phyloP scores from a whole-genome alignment of 2,329 filamentous ascomycete species.

The Botrytis paeoniae region DNA sequence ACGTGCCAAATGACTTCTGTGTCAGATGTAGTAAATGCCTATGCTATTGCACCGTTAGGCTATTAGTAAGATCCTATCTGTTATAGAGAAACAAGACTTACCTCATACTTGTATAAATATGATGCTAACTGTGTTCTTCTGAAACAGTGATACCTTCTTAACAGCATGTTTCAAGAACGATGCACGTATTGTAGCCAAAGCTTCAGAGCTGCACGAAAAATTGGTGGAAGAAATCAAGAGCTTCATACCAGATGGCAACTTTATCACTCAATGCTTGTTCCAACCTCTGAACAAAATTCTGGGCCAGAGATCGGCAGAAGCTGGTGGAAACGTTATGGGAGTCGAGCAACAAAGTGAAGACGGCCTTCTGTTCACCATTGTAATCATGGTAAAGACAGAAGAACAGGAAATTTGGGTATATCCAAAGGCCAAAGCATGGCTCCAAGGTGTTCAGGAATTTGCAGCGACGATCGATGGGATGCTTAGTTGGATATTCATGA shows the following conservation, averaged over 20 bases:
- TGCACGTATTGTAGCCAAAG: background rate
- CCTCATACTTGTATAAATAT: too few relatives aligned
- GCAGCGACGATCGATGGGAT: background rate
- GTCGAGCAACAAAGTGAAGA: background rate
- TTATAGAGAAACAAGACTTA: background rate
- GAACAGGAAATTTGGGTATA: background rate
- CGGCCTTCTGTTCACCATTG: background rate
- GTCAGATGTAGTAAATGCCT: background rate
- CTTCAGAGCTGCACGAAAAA: background rate
- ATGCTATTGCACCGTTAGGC: background rate
- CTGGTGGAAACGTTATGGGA: slow-evolving; percentile 2
- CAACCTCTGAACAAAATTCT: background rate
- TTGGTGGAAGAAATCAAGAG: background rate
- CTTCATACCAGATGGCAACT: slow-evolving; percentile 1
- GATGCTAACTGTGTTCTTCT: too few relatives aligned
- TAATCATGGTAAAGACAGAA: background rate
- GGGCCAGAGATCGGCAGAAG: background rate
- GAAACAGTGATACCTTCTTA: background rate
- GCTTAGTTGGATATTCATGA: background rate
- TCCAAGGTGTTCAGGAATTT: background rate
- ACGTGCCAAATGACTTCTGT: background rate
- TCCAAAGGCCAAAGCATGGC: background rate
- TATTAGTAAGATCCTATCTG: background rate
- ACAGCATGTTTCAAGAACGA: slow-evolving; percentile 2
- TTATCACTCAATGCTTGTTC: slow-evolving; percentile 1